Base-by-base conservation (phyloP, 2,329 filamentous ascomycete species). In the Talaromyces verruculosus region DNA sequence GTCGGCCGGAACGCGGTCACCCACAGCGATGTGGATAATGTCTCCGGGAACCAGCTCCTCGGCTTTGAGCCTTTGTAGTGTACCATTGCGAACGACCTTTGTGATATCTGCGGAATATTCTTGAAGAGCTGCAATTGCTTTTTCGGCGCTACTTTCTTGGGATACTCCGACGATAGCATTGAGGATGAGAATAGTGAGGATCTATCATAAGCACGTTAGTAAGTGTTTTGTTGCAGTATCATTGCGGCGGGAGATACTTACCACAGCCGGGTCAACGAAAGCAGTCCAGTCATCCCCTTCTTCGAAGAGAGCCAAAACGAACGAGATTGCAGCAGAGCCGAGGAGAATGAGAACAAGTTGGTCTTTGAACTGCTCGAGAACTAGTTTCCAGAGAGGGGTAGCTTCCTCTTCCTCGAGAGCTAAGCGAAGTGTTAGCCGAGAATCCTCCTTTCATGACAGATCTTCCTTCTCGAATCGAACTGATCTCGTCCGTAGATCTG, bases 101-200 rank as follows among this genome's bases (percentile, higher is more conserved):
- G 95, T 94, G 80, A 97, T 92, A 80, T 98, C 99, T 75, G 95
- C 95, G 35, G 94, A 98, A 82, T 99, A 99, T 86, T 99, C 94
- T 81, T 99, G 95, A 65, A 99, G 87, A 53, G 95, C 95, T 30
- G 95, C 93, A 77, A 99, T 99, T 61, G 95, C 95, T 83, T 98
- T 97, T 80, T 99, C 95, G 70, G 95, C 95, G 76, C 93, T 97
- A 81, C 92, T 97, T 84, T 99, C 95, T 84, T 99, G 95, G 65
- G 94, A 97, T 33, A 99, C 95, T 76, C 95, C 95, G 69, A 99
- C 95, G 71, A 99, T 90, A 68, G 95, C 91, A 81, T 99, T 99
- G 73, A 99, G 88, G 69, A 99, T 90, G 55, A 99, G 85, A 75
- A 99, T 99, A 30, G 94, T 98, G 70, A 99, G 86, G 72, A 99